Evolutionary conservation across 2,329 filamentous ascomycete genomes (phyloP).

Genomic region (Curvularia hawaiiensis): DNA sequence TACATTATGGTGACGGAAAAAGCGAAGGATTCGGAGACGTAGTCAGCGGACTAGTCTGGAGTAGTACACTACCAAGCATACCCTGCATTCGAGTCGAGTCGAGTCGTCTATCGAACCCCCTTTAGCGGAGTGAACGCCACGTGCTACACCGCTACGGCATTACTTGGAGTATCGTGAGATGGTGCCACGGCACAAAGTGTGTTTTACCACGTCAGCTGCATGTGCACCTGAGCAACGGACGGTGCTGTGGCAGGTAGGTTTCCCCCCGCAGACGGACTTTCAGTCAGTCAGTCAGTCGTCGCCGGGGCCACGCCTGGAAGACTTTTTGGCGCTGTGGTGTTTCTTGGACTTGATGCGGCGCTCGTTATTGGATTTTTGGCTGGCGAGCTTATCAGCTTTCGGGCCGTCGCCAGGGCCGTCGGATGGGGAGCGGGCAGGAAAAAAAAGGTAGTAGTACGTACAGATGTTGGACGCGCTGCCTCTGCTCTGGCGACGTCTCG

Average conservation of each 20-base stretch:
- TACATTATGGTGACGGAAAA: conserved; percentile 29
- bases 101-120: conserved; percentile 12
- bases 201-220: conserved; percentile 29
- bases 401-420: conserved; percentile 21
- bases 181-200: conserved; percentile 12
- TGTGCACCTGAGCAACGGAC: conserved; percentile 6
- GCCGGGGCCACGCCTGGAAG: conserved; percentile 52
- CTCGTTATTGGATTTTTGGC: conserved; percentile 64
- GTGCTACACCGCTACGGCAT: conserved; percentile 27
- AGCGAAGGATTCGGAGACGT: conserved; percentile 19
- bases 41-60: conserved; percentile 13
- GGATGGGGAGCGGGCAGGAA: neutral
- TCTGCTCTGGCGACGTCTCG: conserved; percentile 64
- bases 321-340: conserved; percentile 66
- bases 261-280: conserved; percentile 18
- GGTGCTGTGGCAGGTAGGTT: conserved; percentile 12
- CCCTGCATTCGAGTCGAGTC: conserved; percentile 22
- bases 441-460: conserved; percentile 51
- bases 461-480: conserved; percentile 60
- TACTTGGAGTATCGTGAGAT: conserved; percentile 20
- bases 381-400: conserved; percentile 38
- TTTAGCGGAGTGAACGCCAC: conserved; percentile 22
- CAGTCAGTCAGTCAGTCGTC: conserved; percentile 43
- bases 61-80: conserved; percentile 21
- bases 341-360: conserved; percentile 64